Base-by-base conservation (phyloP, 768 basidiomycete species). In the Podaxis pistillaris region DNA sequence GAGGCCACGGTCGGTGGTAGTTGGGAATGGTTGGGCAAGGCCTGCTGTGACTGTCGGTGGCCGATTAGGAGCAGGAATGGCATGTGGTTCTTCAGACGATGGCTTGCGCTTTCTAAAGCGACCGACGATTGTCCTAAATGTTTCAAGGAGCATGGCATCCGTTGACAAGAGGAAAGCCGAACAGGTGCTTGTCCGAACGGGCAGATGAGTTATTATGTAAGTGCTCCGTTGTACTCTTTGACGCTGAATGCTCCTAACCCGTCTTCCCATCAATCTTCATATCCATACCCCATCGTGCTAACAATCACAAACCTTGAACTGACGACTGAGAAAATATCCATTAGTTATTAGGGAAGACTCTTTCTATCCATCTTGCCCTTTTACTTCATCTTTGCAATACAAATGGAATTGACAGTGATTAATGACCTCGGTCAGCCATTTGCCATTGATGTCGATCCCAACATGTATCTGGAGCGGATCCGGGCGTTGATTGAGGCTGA, bases 401-500 rank as follows among this genome's bases (percentile, higher is more conserved):
- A 6, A 65, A 93, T 93, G 91, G 78, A 85, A 67, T 74, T 93
- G 60, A 91, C 90, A 1, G 90, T 93, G 70, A 74, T 86, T 49
- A 90, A 79, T 54, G 90, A 92, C 65, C 65, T 82, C 28, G 90
- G 90, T 7, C 79, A 87, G 60, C 77, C 81, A 1, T 91, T 83
- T 67, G 69, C 75, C 44, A 77, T 96, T 56, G 96, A 98, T 71
- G 93, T 97, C 67, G 93, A 95, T 76, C 84, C 92, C 1, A 83
- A 82, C 58, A 95, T 98, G 91, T 88, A 93, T 73, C 84, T 98
- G 28, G 91, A 93, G 79, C 91, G 95, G 72, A 88, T 98, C 41
- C 90, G 90, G 84, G 96, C 93, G 11, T 79, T 98, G 58, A 81
- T 98, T n/a, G 94, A 97, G 75, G 96, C 90, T 0, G 96, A 98